Conservation (phyloP, 371 early-diverging fungal genomes). For the Rhizomucor pusillus region DNA sequence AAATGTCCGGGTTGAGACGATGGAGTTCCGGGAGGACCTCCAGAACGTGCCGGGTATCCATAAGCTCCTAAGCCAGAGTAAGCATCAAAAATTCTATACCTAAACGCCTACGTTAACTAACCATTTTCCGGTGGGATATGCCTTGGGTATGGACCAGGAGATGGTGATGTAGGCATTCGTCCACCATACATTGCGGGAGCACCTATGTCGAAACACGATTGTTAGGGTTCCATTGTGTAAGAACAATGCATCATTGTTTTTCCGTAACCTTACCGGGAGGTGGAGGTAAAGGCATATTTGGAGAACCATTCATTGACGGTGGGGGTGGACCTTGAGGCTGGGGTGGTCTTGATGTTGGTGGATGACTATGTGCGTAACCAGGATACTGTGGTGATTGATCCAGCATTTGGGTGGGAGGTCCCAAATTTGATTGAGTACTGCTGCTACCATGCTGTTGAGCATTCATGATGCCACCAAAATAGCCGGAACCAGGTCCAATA, state of each 20-base stretch:
- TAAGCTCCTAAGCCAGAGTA: slow-evolving; percentile 6
- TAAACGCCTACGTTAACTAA: not conserved
- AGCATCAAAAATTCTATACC: not conserved
- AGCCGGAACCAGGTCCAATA: slow-evolving; percentile 21
- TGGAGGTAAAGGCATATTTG: slow-evolving; percentile 8
- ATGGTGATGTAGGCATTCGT: slow-evolving; percentile 15
- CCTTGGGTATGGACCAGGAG: slow-evolving; percentile 15
- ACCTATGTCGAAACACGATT: too few relatives aligned
- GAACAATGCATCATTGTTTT: too few relatives aligned
- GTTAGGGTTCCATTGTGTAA: not conserved
- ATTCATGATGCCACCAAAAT: slow-evolving; percentile 28
- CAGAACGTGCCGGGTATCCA: slow-evolving; percentile 11
- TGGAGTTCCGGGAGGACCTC: slow-evolving; percentile 11
- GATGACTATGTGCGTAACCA: slow-evolving; percentile 8
- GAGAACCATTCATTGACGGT: slow-evolving; percentile 15
- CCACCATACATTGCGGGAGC: slow-evolving; percentile 7
- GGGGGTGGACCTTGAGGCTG: slow-evolving; percentile 5
- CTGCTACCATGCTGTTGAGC: slow-evolving; percentile 13
- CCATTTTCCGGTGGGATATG: slow-evolving; percentile 7
- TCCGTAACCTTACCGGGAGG: not conserved
- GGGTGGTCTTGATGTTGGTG: slow-evolving; percentile 7
- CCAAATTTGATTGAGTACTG: slow-evolving; percentile 2
- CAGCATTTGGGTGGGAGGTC: not conserved
- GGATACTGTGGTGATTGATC: slow-evolving; percentile 8
- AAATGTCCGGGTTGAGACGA: slow-evolving; percentile 6